Evolutionary conservation across 805 yeast genomes (phyloP), one percentile per base, ranked within the genome.

Genomic region (Candida fluviatilis): DNA sequence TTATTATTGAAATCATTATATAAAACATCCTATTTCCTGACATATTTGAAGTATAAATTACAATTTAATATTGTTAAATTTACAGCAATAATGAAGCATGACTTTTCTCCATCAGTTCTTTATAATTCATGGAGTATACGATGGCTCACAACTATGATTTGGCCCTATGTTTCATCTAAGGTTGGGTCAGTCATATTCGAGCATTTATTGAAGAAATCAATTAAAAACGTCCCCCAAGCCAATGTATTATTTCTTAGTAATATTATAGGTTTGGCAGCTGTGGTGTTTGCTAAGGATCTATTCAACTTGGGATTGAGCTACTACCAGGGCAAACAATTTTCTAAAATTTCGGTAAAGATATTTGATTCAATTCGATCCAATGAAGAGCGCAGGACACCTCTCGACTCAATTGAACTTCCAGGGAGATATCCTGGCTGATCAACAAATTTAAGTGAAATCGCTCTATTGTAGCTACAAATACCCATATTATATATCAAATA

Each of bases 121-220:
- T 31, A 38, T 17, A 49, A 47, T 16, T 62, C 66, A 15, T 39
- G 47, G 4, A 47, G 62, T 1, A 43, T 64, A 11, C 41, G 60
- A 25, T 45, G 53, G 7, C 36, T 64, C 12, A 56, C 71, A 10
- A 62, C 72, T 2, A 18, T 62, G n/a, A 13, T 59, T 28, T 67
- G 73, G 73, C 73, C 73, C 11, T 62, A 55, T 38, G 26, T 58
- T 10, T 57, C 67, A 6, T 55, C 69, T 0, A 60, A 61, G 35
- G 21, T 64, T 2, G 72, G 73, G 1, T 34, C 34, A 14, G 23
- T 56, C 4, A 38, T 66, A 7, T 48, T 34, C 24, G 31, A 45
- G 5, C 24, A 41, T 2, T 18, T 50, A 1, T 33, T 51, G 13
- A 43, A 40, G 33, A 39, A 37, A 17, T 23, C n/a, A 10, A 21